These are phyloP conservation scores for Nigrospora oryzae DNA, from an alignment of 2,329 filamentous ascomycete genomes.

Conservation along the genomic window DNA sequence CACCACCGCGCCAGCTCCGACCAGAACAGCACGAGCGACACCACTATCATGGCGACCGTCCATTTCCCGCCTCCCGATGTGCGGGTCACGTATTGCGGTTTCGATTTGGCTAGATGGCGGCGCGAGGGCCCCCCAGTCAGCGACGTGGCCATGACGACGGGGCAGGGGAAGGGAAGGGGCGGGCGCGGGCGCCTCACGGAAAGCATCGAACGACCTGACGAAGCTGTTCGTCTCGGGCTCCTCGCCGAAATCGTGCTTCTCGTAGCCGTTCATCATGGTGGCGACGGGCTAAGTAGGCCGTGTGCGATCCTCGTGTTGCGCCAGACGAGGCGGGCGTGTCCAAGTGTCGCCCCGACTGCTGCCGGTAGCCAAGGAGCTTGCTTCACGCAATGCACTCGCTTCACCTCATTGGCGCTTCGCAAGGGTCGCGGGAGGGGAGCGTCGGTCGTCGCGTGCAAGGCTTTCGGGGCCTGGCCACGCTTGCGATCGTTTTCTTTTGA, in stretches of 20 bases:
- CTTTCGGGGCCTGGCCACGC: too few species aligned
- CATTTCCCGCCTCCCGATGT: constrained; percentile 87
- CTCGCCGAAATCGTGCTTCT: constrained; percentile 61
- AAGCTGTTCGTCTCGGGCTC: constrained; percentile 60
- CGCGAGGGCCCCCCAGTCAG: not conserved
- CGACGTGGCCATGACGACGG: too few species aligned
- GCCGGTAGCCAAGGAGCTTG: too few species aligned
- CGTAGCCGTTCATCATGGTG: constrained; percentile 67
- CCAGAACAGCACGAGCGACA: constrained; percentile 69
- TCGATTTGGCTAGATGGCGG: constrained; percentile 69
- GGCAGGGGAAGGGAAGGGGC: not conserved
- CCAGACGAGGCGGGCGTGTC: too few species aligned
- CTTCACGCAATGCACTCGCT: too few species aligned
- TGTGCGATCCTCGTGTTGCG: too few species aligned
- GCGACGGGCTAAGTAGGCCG: not conserved
- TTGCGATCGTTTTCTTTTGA: too few species aligned
- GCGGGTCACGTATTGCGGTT: constrained; percentile 80
- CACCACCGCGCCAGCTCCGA: constrained; percentile 79
- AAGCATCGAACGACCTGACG: constrained; percentile 90
- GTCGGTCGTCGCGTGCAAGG: too few species aligned
- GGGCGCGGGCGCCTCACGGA: constrained; percentile 56
- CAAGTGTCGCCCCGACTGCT: too few species aligned
- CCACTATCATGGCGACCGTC: constrained; percentile 72
- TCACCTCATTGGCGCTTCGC: too few species aligned
- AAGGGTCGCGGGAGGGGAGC: too few species aligned